Conservation (phyloP, 2,329 filamentous ascomycete genomes). For the Eutypa lata region DNA sequence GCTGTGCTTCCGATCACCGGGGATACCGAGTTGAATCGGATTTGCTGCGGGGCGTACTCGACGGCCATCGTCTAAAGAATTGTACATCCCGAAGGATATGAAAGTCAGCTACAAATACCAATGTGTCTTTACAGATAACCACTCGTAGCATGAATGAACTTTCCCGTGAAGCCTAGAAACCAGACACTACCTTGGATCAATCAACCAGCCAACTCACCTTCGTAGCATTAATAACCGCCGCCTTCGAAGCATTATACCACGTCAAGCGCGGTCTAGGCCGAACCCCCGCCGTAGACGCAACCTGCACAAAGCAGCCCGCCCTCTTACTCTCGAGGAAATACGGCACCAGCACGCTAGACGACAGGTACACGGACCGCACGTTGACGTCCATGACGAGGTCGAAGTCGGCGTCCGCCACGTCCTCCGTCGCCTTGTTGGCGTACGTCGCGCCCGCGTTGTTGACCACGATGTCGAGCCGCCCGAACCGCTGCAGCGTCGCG, state of each 20-base stretch:
- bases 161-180: no score
- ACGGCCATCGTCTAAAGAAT: constrained; percentile 56
- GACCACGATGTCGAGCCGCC: constrained; percentile 54
- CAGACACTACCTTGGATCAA: no score
- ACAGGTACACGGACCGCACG: constrained; percentile 63
- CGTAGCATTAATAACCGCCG: constrained; percentile 58
- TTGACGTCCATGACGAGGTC: constrained; percentile 67
- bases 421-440: constrained; percentile 57
- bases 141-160: no score
- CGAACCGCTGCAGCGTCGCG: constrained; percentile 42
- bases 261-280: constrained; percentile 61
- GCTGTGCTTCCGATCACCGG: constrained; percentile 66
- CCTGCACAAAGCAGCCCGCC: constrained; percentile 61
- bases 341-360: constrained; percentile 56
- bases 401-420: constrained; percentile 65
- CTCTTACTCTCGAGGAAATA: constrained; percentile 57
- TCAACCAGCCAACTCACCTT: constrained; percentile 33
- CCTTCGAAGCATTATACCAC: constrained; percentile 71
- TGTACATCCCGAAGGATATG: no score
- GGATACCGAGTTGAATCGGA: constrained; percentile 70
- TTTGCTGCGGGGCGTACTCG: constrained; percentile 69
- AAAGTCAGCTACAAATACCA: no score
- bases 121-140: no score
- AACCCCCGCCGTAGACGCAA: constrained; percentile 61
- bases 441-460: constrained; percentile 62